Evolutionary conservation across 441 rosid genomes (phyloP), one percentile per base, ranked within the genome.

Genomic region (Macaranga tanarius): DNA sequence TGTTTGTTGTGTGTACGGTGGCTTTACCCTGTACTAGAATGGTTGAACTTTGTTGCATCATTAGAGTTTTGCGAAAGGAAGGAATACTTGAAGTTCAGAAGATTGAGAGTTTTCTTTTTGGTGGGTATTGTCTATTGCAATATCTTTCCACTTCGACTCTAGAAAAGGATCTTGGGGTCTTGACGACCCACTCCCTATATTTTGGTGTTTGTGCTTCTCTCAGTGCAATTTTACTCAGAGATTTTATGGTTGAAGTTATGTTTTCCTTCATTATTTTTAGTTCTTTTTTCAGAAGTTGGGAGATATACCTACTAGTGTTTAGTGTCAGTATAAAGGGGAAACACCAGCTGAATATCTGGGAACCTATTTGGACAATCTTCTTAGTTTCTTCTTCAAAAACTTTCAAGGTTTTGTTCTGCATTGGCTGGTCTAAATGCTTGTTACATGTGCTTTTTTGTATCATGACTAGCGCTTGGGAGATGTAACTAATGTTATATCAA

Each of bases 401-500:
- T 7, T 20, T 55, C 22, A 54, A 68, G 10, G 22, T 59, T 28
- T 40, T 44, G 57, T 26, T 40, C 51, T 25, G 42, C 19, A 25
- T 28, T 26, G 28, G 47, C 26, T 64, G 11, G 5, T 69, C 47
- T 31, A 66, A 61, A 54, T 25, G 57, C 63, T 52, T 40, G 38
- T 54, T 47, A 25, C 57, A 22, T 66, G 11, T 63, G 63, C 19
- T 13, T 7, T 56, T n/a, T 69, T 52, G 25, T 7, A 64, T 34
- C 59, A 15, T 22, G 58, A 42, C 52, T 69, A 47, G 67, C 17
- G 26, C 70, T 67, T 65, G 72, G 73, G 25, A 73, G 70, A 55
- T 67, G 26, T 50, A 47, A 55, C 5, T 40, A 38, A 42, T 69
- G 23, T 34, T 62, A 64, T 62, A 8, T 60, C 28, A 47, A 42